Base-by-base conservation (phyloP, 177 flowering plant genomes). In the Telopea speciosissima region DNA sequence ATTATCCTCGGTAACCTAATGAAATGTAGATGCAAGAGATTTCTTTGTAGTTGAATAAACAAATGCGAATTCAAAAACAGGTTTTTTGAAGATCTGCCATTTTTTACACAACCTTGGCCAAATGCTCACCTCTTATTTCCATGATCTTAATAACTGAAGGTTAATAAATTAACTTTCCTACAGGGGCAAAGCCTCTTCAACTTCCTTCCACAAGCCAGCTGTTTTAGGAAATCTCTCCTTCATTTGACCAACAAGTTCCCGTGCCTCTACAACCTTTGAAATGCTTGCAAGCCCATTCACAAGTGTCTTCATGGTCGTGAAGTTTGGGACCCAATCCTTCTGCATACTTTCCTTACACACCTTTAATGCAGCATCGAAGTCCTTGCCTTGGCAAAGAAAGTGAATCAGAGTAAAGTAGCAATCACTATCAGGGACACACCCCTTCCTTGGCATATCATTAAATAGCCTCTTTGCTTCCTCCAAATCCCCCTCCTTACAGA, bases 301-400 rank as follows among this genome's bases (percentile, higher is more conserved):
- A 19, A 91, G 87, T 2, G 71, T 33, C 80, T 83, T 90, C 94
- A 90, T 90, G 24, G 87, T 85, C 4, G 85, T 8, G 59, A 88
- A 79, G 68, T 81, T 83, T 0, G 97, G 98, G 61, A 89, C 72
- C 97, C 96, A 91, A 25, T 74, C 80, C 77, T 85, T 89, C 62
- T 28, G 80, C 73, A 86, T 79, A 72, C 93, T 77, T 78, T 83
- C 85, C 79, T 79, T 86, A 58, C 82, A 81, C 6, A 88, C 1
- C 66, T 61, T 16, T 69, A 87, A 76, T 0, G 97, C 98, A 0
- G 81, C 52, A 62, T 84, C 90, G 56, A 83, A 88, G 72, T 93
- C 93, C 61, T 79, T 79, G 52, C 83, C 85, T 70, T 81, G 56
- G 63, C 92, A 86, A 65, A 93, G 79, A 68, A 66, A 88, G 67